phyloP scores from a whole-genome alignment of 208 protist genomes.

The Phytomonas sp. region DNA sequence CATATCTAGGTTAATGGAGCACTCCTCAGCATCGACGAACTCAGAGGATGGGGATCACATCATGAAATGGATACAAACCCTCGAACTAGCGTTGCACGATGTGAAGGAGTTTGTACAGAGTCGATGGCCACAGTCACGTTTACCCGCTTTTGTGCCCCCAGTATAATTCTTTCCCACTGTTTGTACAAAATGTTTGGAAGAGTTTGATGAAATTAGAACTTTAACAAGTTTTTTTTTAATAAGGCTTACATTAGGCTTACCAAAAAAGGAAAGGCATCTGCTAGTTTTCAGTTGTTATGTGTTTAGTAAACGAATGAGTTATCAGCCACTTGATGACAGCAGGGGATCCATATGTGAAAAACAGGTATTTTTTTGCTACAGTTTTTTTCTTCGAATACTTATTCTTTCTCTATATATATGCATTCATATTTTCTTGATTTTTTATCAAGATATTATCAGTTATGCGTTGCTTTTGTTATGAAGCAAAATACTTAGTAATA shows the following conservation, averaged over 20 bases:
- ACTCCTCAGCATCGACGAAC: constrained; percentile 25
- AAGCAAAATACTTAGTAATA: neutral
- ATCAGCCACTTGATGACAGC: neutral
- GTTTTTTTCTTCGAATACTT: neutral
- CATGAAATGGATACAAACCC: constrained; percentile 21
- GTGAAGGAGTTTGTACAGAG: neutral
- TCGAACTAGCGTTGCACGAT: neutral
- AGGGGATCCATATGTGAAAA: neutral
- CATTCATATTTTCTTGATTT: constrained; percentile 2
- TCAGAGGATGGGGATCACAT: constrained; percentile 44
- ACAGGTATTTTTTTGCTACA: neutral
- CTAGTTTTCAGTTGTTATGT: neutral
- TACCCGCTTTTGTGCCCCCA: neutral
- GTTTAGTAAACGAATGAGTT: neutral
- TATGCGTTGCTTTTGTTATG: neutral
- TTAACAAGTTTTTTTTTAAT: neutral
- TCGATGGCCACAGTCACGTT: neutral
- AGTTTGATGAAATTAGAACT: neutral
- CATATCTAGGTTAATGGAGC: constrained; percentile 39
- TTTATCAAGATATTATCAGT: neutral
- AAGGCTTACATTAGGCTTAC: neutral
- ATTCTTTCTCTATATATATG: constrained; percentile 1
- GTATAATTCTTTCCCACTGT: neutral
- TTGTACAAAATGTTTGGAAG: neutral
- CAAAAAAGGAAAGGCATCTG: neutral